Conservation (phyloP, 805 yeast species). For the Tanozyma kutaoensis region DNA sequence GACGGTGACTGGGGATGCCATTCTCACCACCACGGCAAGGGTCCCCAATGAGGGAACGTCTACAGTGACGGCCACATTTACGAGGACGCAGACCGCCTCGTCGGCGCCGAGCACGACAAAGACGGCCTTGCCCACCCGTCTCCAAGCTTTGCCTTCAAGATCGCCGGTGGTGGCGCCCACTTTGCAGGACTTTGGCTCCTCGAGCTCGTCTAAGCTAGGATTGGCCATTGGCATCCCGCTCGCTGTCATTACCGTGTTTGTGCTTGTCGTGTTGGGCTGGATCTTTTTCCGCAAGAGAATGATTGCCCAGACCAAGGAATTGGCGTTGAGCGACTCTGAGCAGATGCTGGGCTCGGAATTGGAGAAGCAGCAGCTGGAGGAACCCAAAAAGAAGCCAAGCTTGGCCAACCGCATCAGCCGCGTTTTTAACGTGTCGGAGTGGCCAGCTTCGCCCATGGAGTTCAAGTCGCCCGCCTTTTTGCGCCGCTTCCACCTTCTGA, state of each 20-base stretch:
- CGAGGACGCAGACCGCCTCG: too few relatives aligned
- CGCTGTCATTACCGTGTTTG: constrained; percentile 12
- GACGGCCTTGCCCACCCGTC: too few relatives aligned
- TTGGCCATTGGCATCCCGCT: constrained; percentile 19
- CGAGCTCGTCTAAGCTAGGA: constrained; percentile 16
- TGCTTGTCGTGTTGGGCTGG: constrained; percentile 5
- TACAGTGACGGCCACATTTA: too few relatives aligned
- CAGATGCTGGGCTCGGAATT: neutral
- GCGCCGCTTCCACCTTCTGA: neutral
- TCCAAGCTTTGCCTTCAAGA: too few relatives aligned
- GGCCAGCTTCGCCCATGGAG: neutral
- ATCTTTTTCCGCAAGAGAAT: constrained; percentile 3
- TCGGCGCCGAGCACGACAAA: too few relatives aligned
- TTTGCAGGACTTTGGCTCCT: too few relatives aligned
- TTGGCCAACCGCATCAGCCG: neutral
- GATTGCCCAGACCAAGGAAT: too few relatives aligned
- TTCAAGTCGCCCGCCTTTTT: neutral
- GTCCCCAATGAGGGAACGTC: too few relatives aligned
- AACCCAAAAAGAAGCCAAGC: neutral
- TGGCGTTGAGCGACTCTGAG: too few relatives aligned
- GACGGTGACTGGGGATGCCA: too few relatives aligned
- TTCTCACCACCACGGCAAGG: too few relatives aligned
- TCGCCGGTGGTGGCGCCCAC: too few relatives aligned
- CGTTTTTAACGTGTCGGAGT: neutral
- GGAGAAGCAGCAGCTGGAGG: neutral